Percentiles rank a stretch among this genome's conserved stretches.
phyloP scores from a whole-genome alignment of 2,329 filamentous ascomycete species.

The Paraphaeosphaeria sporulosa region DNA sequence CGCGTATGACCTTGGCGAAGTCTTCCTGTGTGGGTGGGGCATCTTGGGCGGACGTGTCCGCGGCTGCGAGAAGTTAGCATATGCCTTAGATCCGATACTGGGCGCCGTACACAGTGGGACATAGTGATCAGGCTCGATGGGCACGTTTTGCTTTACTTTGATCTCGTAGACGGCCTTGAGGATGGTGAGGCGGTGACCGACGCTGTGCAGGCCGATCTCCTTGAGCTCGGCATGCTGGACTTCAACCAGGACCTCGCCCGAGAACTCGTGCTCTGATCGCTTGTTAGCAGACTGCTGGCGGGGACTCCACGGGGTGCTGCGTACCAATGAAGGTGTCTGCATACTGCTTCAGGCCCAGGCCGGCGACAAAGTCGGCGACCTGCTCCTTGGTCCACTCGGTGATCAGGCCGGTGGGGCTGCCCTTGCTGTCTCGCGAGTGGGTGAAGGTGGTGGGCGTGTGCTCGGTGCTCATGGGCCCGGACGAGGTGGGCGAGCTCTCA shows the following conservation, averaged over 20 bases:
- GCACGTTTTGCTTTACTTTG: conserved; percentile 91
- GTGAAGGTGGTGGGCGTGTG: conserved; percentile 83
- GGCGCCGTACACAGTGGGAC: conserved; percentile 80
- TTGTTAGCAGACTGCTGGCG: conserved; percentile 9
- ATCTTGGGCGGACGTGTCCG: conserved; percentile 86
- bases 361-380: conserved; percentile 85
- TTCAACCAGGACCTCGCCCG: conserved; percentile 87
- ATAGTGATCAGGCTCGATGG: conserved; percentile 92
- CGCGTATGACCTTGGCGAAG: conserved; percentile 87
- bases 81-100: not conserved
- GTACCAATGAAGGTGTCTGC: conserved; percentile 82
- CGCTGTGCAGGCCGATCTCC: conserved; percentile 90
- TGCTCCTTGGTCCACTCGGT: conserved; percentile 85
- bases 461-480: conserved; percentile 73
- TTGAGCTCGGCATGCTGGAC: conserved; percentile 92
- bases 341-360: conserved; percentile 83
- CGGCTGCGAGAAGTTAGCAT: conserved; percentile 64
- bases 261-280: conserved; percentile 84
- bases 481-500: conserved; percentile 74
- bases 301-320: conserved; percentile 42
- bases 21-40: conserved; percentile 91
- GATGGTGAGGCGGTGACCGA: conserved; percentile 92
- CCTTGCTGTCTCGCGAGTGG: conserved; percentile 68
- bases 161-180: conserved; percentile 96
- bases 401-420: conserved; percentile 76